phyloP scores from a whole-genome alignment of 75 land plant species.

The Azolla pinnata region DNA sequence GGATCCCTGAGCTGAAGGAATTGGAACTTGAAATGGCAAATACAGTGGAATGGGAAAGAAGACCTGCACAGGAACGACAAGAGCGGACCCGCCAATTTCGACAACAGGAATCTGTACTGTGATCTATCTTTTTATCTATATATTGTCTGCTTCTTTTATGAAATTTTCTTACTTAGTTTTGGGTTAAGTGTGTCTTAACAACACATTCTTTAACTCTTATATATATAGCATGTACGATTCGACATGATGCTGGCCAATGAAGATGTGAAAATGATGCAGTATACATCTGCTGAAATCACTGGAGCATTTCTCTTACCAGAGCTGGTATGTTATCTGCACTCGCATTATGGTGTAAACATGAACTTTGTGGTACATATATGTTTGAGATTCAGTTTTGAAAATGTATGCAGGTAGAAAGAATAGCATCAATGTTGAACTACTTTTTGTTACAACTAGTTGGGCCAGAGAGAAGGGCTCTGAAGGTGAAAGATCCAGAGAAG shows the following conservation, averaged over 20 bases:
- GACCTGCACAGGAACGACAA: constrained; percentile 90
- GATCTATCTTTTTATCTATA: no score
- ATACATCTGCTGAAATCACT: constrained; percentile 86
- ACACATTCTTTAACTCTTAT: constrained; percentile 6
- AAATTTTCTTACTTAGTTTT: no score
- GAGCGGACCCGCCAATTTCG: constrained; percentile 77
- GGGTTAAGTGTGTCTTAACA: constrained; percentile 6
- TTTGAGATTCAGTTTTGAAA: not conserved
- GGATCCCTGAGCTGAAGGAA: constrained; percentile 88
- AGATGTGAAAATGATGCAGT: constrained; percentile 89
- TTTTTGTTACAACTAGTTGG: constrained; percentile 87
- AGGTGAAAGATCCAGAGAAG: constrained; percentile 88
- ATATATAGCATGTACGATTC: constrained; percentile 56
- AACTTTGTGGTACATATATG: no score
- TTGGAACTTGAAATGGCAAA: constrained; percentile 85
- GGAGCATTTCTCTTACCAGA: constrained; percentile 93
- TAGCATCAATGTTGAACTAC: constrained; percentile 95
- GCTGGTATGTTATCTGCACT: no score
- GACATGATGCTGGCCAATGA: constrained; percentile 98
- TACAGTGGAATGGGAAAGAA: constrained; percentile 70
- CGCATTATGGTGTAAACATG: no score
- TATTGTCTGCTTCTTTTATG: no score
- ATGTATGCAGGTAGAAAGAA: constrained; percentile 78
- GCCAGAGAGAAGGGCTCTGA: constrained; percentile 85
- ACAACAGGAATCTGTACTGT: constrained; percentile 70